Base-by-base conservation (phyloP, 306 rosid species). In the Medicago lupulina region DNA sequence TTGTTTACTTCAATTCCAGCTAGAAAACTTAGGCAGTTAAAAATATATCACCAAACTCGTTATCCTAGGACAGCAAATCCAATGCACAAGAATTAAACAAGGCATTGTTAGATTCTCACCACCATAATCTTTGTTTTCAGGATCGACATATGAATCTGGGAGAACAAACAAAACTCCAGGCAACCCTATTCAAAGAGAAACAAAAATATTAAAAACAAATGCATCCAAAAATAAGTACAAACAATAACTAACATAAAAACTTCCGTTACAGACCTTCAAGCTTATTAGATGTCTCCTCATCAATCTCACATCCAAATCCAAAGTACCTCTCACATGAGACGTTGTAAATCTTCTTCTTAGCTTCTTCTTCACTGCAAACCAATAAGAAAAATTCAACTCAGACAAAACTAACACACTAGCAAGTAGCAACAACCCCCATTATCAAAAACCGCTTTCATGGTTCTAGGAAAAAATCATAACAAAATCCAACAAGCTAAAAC, bases 61-160 rank as follows among this genome's bases (percentile, higher is more conserved):
- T 59, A 73, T 57, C 67, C 41, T 21, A 58, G 19, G 47, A 17
- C n/a, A 46, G 73, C 19, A 12, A 63, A 2, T 5, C 53, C 13
- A 23, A 10, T 13, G 38, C 3, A 9, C 19, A 66, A 61, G 12
- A 16, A 7, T 43, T 41, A 59, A 73, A 59, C 16, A 72, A 55
- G 14, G 10, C 17, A 73, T 23, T 3, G 11, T 28, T 18, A n/a
- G 54, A 68, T 47, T 54, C 86, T 89, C 74, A 91, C 97, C 96
- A 15, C 97, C 97, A 11, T 92, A 92, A 85, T 92, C 97, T 54
- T 90, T 86, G 75, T 90, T 11, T 79, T 92, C 96, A 9, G 96
- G 91, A 74, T 92, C 97, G 34, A 88, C 96, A 60, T 92, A 92
- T 3, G 96, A 92, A 76, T 92, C 97, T 0, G 97, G 96, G 77